phyloP scores from a whole-genome alignment of 495 filamentous ascomycete species.

The Podospora appendiculata region DNA sequence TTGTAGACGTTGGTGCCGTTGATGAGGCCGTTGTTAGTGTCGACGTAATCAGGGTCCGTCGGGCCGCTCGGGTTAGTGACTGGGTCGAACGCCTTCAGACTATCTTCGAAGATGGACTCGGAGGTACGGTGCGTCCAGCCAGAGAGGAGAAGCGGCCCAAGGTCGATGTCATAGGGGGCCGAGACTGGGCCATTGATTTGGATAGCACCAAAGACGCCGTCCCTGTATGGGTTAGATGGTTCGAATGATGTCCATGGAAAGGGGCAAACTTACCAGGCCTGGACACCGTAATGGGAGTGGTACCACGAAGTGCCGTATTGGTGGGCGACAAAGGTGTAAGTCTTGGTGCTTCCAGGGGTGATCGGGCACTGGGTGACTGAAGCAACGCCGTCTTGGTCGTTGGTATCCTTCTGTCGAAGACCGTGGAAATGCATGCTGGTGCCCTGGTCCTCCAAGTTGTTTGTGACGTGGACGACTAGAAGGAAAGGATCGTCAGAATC shows the following conservation, averaged over 20 bases:
- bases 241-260: too few species aligned
- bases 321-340: slow-evolving; percentile 43
- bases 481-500: too few species aligned
- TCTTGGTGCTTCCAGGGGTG: slow-evolving; percentile 34
- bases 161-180: slow-evolving; percentile 37
- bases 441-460: slow-evolving; percentile 23
- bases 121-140: slow-evolving; percentile 16
- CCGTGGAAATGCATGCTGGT: slow-evolving; percentile 34
- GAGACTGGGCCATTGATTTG: slow-evolving; percentile 24
- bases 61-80: too few species aligned
- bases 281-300: slow-evolving; percentile 47
- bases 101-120: too few species aligned
- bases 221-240: slow-evolving; percentile 21
- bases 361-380: slow-evolving; percentile 43
- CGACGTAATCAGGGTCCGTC: too few species aligned
- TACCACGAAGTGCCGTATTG: slow-evolving; percentile 53
- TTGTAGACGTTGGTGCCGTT: slow-evolving; percentile 31
- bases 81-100: too few species aligned
- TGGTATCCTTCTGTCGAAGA: slow-evolving; percentile 23
- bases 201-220: slow-evolving; percentile 42
- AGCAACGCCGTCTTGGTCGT: slow-evolving; percentile 37
- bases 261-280: slow-evolving; percentile 9
- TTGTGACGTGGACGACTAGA: slow-evolving; percentile 42
- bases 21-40: slow-evolving; percentile 23
- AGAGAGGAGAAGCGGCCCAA: slow-evolving; percentile 18